phyloP scores from a whole-genome alignment of 345 rosid species.

The Bruguiera parviflora region DNA sequence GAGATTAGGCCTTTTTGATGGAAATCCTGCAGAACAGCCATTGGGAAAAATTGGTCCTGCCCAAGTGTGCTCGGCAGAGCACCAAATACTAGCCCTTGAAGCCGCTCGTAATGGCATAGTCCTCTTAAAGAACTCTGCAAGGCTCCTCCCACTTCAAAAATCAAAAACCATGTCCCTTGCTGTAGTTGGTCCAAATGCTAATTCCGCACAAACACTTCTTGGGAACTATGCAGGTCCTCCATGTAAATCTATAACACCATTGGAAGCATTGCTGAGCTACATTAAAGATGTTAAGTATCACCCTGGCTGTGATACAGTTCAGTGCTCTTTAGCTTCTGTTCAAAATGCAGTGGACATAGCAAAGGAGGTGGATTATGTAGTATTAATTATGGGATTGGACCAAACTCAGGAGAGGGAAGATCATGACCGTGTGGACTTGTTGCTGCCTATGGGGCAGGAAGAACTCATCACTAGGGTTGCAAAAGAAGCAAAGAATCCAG shows the following conservation, averaged over 20 bases:
- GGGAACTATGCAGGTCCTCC: conserved; percentile 90
- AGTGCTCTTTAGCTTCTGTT: conserved; percentile 50
- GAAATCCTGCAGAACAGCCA: conserved; percentile 52
- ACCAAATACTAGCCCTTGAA: conserved; percentile 77
- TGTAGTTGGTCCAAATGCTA: conserved; percentile 81
- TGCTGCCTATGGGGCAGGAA: conserved; percentile 73
- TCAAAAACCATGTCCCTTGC: conserved; percentile 48
- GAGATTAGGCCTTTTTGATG: conserved; percentile 85
- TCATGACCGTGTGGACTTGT: conserved; percentile 59
- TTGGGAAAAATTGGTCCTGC: conserved; percentile 63
- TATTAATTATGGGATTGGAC: conserved; percentile 84
- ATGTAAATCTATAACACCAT: conserved; percentile 55
- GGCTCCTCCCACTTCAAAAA: conserved; percentile 59
- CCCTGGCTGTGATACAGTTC: conserved; percentile 63
- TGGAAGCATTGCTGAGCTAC: conserved; percentile 54
- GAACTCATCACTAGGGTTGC: conserved; percentile 60
- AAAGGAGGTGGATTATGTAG: conserved; percentile 54
- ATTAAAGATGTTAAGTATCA: conserved; percentile 43
- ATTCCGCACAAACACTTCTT: conserved; percentile 45
- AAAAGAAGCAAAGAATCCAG: conserved; percentile 59
- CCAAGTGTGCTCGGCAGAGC: conserved; percentile 62
- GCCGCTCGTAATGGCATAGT: conserved; percentile 87
- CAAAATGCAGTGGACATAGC: conserved; percentile 55
- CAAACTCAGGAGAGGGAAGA: conserved; percentile 71
- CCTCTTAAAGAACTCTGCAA: conserved; percentile 60